Base-by-base conservation (phyloP, 441 rosid species). In the Aleurites moluccanus region DNA sequence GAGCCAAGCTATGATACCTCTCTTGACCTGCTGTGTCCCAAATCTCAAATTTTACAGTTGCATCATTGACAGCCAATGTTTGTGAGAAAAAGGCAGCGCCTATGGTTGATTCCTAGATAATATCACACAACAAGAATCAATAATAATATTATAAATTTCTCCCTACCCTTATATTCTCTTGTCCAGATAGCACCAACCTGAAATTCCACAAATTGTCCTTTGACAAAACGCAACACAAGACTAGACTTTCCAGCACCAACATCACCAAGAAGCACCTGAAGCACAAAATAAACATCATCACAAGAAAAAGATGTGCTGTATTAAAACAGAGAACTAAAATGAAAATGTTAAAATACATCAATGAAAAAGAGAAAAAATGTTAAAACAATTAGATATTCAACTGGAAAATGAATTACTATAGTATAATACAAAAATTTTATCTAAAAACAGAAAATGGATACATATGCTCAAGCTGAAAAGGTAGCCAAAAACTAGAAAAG, bases 21-120 rank as follows among this genome's bases (percentile, higher is more conserved):
- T 96, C 98, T 73, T 96, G 99, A 67, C 99, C 98, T 0, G 99
- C 98, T 59, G 99, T 96, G 80, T 96, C 99, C 99, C 99, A 96
- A 27, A 96, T 96, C 86, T 96, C 99, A 85, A 96, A 96, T 81
- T 93, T 96, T 9, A 96, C 97, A 23, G 96, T 93, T 0, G 96
- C 97, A 75, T 93, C 98, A 81, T 93, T 93, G 60, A 90, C 97
- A 33, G 94, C 96, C 85, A 96, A 72, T 28, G 97, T 92, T 83
- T 96, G 99, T 30, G 97, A 91, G 84, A 96, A 93, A 75, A 96
- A 93, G 35, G 98, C 98, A 53, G 99, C 99, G 47, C 99, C 99
- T 3, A 96, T 96, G 10, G 99, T 96, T 78, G 98, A 96, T 89
- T 96, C 99, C 99, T 96, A 79, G 27, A 78, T 11, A 71, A 38